Evolutionary conservation across 2,329 filamentous ascomycete genomes (phyloP), one percentile per base, ranked within the genome.

Genomic region (Paecilomyces fulvus): DNA sequence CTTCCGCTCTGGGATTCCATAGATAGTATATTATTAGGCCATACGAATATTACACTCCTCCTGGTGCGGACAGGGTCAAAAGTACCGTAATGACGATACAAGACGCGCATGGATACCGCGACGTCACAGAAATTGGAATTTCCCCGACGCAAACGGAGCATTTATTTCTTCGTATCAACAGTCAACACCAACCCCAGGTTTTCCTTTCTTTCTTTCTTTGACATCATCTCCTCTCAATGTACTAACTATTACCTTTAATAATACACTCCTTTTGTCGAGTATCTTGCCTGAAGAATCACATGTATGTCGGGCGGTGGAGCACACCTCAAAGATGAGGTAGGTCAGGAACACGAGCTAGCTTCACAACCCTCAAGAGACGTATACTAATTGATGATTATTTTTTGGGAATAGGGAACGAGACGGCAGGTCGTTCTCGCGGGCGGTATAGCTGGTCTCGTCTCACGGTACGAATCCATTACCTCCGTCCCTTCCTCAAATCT

Each of bases 361-460:
- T 12, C 48, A 21, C 48, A 31, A 54, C 25, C 14, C 17, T 37
- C n/a, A 23, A 53, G 50, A 37, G 14, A 21, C 3, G 11, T 20
- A 23, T 43, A 53, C 17, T 43, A 4, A 53, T 23, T 12, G 31
- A 20, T 31, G n/a, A 49, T 31, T 63, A 49, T 31, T 63, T 17
- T 37, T 17, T 8, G 33, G 1, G 3, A 37, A 43, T n/a, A 86
- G 83, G 86, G 86, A 73, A 85, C 85, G 58, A 83, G 80, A 73
- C 74, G 76, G 63, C 86, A 89, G 70, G 84, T 87, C 59, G 78
- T 87, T 52, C 71, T 82, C 61, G 84, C 86, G 56, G 86, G 86
- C 65, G 85, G 82, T 50, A 77, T 83, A 63, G 90, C 94, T 61
- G 94, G 94, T 57, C 82, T 97, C 63, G 85, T 97, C 61, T 94